Base-by-base conservation (phyloP, 2,329 filamentous ascomycete genomes). In the Colletotrichum camelliae region DNA sequence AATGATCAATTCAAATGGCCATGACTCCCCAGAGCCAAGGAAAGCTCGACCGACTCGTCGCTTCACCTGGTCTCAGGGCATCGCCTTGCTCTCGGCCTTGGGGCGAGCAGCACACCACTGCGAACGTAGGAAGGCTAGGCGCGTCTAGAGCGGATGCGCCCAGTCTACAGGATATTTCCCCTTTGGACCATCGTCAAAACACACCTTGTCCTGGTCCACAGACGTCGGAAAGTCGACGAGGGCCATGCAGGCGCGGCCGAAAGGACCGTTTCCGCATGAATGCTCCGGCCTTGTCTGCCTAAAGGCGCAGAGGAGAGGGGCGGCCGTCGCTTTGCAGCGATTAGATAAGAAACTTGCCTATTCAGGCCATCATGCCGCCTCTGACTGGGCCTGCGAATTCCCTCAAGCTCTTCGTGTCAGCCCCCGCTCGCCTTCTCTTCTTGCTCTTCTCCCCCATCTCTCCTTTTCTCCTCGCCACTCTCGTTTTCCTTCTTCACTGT, bases 261-360 rank as follows among this genome's bases (percentile, higher is more conserved):
- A 61, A 61, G 29, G 29, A 61, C 29, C 43, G 43, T 52, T 61
- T 61, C 58, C 58, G 58, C 18, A 31, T 13, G 18, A 61, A 31
- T 21, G 24, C 65, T 39, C 62, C 33, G n/a, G 27, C 31, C 52
- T 39, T 33, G 37, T 62, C 61, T 67, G 68, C 72, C 62, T 67
- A 57, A 29, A 43, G 18, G n/a, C 16, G 21, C 18, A n/a, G 24
- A 39, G 8, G 18, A 58, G 43, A 57, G 43, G 62, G 62, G 52
- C 21, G 48, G 33, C 27, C 27, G 62, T 72, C 37, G 13, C 16
- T 18, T 24, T 33, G 21, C 18, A 39, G 70, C 27, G 74, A 76
- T 76, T 69, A 73, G 74, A 76, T 76, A 76, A 76, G 65, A 24
- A 60, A 76, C 43, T 65, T 76, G 74, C 74, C 74, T 74, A 74